Evolutionary conservation across 192 early-diverging fungal genomes (phyloP).

Genomic region (Thoreauomyces humboldtii): DNA sequence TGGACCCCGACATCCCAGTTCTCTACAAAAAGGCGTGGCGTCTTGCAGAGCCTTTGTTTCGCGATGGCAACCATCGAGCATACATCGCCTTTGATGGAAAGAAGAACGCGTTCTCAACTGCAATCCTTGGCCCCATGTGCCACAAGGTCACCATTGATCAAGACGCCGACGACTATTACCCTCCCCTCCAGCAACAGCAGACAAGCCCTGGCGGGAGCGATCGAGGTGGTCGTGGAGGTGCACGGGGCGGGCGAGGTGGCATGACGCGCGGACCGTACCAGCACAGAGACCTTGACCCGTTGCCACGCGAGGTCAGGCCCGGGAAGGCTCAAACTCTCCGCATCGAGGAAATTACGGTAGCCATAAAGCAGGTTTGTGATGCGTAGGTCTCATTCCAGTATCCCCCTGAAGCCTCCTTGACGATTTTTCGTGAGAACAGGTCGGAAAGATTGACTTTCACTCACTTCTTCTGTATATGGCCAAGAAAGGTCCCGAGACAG

Average conservation of each 20-base stretch:
- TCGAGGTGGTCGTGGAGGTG: constrained; percentile 16
- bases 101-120: constrained; percentile 27
- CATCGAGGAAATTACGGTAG: constrained; percentile 3
- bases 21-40: constrained; percentile 12
- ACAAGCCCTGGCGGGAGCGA: constrained; percentile 2
- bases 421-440: background rate
- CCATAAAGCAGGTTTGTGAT: constrained; percentile 21
- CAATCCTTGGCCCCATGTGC: background rate
- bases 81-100: constrained; percentile 37
- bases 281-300: no score
- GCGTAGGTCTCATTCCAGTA: background rate
- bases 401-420: no score
- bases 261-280: no score
- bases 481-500: constrained; percentile 25
- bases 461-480: constrained; percentile 25
- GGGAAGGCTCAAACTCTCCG: no score
- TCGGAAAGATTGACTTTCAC: constrained; percentile 28
- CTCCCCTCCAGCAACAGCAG: constrained; percentile 1
- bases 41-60: constrained; percentile 11
- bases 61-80: background rate
- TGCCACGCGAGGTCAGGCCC: no score
- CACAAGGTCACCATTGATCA: constrained; percentile 10
- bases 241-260: constrained; percentile 24
- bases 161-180: constrained; percentile 14
- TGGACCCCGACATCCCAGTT: constrained; percentile 19